Percentiles rank a stretch among this genome's conserved stretches.
Evolutionary conservation across 345 rosid species (phyloP).

Genomic region (Eucalyptus regnans): DNA sequence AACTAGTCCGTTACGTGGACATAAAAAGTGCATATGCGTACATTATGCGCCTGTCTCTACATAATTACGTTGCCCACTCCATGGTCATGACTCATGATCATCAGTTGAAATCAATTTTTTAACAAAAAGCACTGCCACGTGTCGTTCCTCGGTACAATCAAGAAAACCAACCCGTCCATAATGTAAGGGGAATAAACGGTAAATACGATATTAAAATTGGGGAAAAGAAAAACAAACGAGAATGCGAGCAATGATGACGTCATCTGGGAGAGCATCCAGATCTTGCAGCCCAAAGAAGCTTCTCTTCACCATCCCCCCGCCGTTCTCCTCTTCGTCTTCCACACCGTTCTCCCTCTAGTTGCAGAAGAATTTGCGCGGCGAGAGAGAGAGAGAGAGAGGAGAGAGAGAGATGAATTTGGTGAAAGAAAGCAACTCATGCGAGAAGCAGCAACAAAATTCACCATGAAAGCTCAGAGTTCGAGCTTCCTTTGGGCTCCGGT

Average conservation of each 20-base stretch:
- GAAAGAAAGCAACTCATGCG: slow-evolving; percentile 10
- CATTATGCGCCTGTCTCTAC: not conserved
- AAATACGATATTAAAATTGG: not conserved
- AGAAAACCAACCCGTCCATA: not conserved
- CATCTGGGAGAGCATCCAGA: slow-evolving; percentile 46
- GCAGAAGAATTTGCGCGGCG: not conserved
- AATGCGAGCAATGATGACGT: slow-evolving; percentile 12
- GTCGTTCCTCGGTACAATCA: not conserved
- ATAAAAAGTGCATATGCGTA: not conserved
- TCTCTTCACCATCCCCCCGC: slow-evolving; percentile 10
- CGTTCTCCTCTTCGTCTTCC: slow-evolving; percentile 1
- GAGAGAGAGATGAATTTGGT: slow-evolving; percentile 34
- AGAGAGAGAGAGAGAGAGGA: not conserved
- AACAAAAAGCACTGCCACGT: not conserved
- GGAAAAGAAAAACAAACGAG: not conserved
- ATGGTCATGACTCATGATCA: not conserved
- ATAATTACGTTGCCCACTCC: not conserved
- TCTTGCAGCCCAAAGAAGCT: slow-evolving; percentile 58
- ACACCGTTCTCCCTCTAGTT: not conserved
- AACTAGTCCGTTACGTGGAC: not conserved
- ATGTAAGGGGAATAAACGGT: not conserved
- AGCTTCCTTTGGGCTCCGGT: slow-evolving; percentile 1
- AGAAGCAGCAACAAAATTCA: slow-evolving; percentile 19
- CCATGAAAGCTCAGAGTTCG: slow-evolving; percentile 40
- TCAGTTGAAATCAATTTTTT: not conserved